Percentiles rank a stretch among this genome's conserved stretches.
Evolutionary conservation across 1,284 basidiomycete genomes (phyloP).

Genomic region (Porodaedalea pini): DNA sequence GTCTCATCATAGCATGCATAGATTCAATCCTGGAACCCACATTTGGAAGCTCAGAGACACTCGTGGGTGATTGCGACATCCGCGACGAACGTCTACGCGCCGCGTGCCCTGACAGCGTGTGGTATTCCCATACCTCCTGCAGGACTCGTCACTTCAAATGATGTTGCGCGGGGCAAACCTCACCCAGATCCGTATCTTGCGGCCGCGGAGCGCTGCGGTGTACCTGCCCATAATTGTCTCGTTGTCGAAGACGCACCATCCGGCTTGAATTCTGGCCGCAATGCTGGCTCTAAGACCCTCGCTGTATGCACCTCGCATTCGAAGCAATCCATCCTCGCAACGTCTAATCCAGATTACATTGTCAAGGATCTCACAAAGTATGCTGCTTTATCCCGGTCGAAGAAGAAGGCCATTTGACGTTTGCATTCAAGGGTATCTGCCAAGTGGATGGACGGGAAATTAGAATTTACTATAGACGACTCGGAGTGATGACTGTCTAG

Average conservation of each 20-base stretch:
- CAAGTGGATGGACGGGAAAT: slow-evolving; percentile 30
- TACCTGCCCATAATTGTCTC: slow-evolving; percentile 54
- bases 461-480: slow-evolving; percentile 31
- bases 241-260: slow-evolving; percentile 85
- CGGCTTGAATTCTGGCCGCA: slow-evolving; percentile 68
- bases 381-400: slow-evolving; percentile 23
- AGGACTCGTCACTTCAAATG: slow-evolving; percentile 69
- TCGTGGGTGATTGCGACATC: slow-evolving; percentile 79
- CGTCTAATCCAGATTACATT: slow-evolving; percentile 49
- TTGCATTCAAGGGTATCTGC: slow-evolving; percentile 27
- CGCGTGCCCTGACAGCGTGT: slow-evolving; percentile 57
- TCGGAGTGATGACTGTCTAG: slow-evolving; percentile 7
- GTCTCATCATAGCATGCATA: slow-evolving; percentile 2
- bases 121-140: slow-evolving; percentile 51
- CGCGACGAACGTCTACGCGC: slow-evolving; percentile 66
- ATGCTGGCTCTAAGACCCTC: slow-evolving; percentile 70
- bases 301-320: slow-evolving; percentile 81
- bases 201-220: slow-evolving; percentile 50
- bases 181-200: slow-evolving; percentile 77
- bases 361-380: slow-evolving; percentile 52
- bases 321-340: slow-evolving; percentile 43
- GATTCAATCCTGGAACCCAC: slow-evolving; percentile 14
- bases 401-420: background rate
- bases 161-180: slow-evolving; percentile 75
- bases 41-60: slow-evolving; percentile 10